Evolutionary conservation across 257 asterid genomes (phyloP).

Genomic region (Osmanthus fragrans): DNA sequence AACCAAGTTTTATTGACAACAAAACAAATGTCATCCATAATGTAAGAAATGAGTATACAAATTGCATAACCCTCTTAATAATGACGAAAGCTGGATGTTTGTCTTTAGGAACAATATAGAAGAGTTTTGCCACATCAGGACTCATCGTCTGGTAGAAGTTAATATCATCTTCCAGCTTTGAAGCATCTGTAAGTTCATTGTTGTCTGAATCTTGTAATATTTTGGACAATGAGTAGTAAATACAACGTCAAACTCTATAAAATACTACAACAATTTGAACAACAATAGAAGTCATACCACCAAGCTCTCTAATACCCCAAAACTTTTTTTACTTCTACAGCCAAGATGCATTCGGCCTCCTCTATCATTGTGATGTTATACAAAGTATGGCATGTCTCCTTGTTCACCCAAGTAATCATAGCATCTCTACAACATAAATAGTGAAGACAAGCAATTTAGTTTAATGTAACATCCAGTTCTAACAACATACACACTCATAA

Average conservation of each 20-base stretch:
- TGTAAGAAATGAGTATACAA: too few species aligned
- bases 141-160: constrained; percentile 69
- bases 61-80: not conserved
- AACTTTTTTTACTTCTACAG: constrained; percentile 56
- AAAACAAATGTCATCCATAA: too few species aligned
- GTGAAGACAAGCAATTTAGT: not conserved
- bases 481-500: not conserved
- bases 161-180: constrained; percentile 68
- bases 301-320: constrained; percentile 65
- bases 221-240: not conserved
- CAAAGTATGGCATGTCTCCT: constrained; percentile 72
- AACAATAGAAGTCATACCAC: constrained; percentile 51
- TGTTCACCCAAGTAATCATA: constrained; percentile 83
- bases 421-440: constrained; percentile 59
- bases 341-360: constrained; percentile 74
- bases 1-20: too few species aligned
- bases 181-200: constrained; percentile 75
- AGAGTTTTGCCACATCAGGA: constrained; percentile 73
- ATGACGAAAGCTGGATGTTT: constrained; percentile 72
- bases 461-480: too few species aligned
- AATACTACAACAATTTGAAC: not conserved
- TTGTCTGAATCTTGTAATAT: constrained; percentile 62
- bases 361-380: constrained; percentile 59
- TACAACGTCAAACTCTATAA: too few species aligned
- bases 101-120: constrained; percentile 53